phyloP scores from a whole-genome alignment of 1,139 yeast genomes.

The Pichia kudriavzevii region DNA sequence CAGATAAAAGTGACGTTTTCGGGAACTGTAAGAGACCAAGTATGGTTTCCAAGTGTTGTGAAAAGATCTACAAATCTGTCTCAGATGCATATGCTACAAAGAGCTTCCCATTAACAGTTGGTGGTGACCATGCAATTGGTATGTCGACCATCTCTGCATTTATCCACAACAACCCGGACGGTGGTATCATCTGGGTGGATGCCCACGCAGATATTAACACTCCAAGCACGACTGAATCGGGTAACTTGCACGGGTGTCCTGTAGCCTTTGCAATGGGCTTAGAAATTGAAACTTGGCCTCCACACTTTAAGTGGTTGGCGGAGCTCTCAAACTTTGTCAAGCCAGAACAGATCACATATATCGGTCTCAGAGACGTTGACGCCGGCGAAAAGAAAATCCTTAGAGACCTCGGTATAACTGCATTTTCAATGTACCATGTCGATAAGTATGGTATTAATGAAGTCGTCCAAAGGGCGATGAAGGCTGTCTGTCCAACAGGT shows the following conservation, averaged over 20 bases:
- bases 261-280: slow-evolving; percentile 84
- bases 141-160: slow-evolving; percentile 90
- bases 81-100: slow-evolving; percentile 40
- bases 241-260: slow-evolving; percentile 96
- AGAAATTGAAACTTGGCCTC: slow-evolving; percentile 55
- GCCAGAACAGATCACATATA: slow-evolving; percentile 74
- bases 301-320: slow-evolving; percentile 66
- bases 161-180: slow-evolving; percentile 70
- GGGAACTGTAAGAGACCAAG: slow-evolving; percentile 66
- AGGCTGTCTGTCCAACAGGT: slow-evolving; percentile 68
- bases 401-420: slow-evolving; percentile 64
- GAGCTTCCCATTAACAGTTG: slow-evolving; percentile 73
- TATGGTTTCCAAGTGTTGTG: slow-evolving; percentile 68
- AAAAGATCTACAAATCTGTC: slow-evolving; percentile 57
- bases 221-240: slow-evolving; percentile 77
- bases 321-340: slow-evolving; percentile 45
- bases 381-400: slow-evolving; percentile 73
- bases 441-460: slow-evolving; percentile 90
- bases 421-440: slow-evolving; percentile 92
- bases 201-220: slow-evolving; percentile 98
- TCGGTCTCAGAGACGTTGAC: slow-evolving; percentile 93
- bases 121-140: slow-evolving; percentile 97
- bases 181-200: slow-evolving; percentile 91
- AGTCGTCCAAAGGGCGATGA: slow-evolving; percentile 88
- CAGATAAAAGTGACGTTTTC: slow-evolving; percentile 39